Evolutionary conservation across 2,329 filamentous ascomycete genomes (phyloP).

Genomic region (Reticulascus tulasneorum): DNA sequence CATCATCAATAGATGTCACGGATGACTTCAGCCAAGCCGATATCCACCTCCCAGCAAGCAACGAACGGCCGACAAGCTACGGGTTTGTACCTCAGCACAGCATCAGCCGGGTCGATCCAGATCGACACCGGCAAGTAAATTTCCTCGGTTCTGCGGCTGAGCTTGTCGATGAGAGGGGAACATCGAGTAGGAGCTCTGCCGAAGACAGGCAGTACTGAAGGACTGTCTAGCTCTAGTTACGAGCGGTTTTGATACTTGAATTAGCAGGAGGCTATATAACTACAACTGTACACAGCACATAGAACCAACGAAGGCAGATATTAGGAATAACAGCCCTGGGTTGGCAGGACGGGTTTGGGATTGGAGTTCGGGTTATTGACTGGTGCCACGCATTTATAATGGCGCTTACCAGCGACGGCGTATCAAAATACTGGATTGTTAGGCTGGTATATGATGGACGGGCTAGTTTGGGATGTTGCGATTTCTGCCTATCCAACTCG

Average conservation of each 20-base stretch:
- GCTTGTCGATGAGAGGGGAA: slow-evolving; percentile 40
- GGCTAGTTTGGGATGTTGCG: too few species aligned
- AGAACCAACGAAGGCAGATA: slow-evolving; percentile 1
- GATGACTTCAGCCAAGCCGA: slow-evolving; percentile 42
- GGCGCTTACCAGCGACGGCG: slow-evolving; percentile 11
- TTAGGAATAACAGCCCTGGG: too few species aligned
- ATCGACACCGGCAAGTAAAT: slow-evolving; percentile 36
- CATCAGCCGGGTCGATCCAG: slow-evolving; percentile 51
- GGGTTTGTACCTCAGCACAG: slow-evolving; percentile 56
- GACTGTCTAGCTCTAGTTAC: not conserved
- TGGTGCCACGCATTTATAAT: too few species aligned
- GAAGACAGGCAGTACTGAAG: slow-evolving; percentile 5
- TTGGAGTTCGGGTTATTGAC: slow-evolving; percentile 7
- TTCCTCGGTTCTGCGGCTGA: slow-evolving; percentile 53
- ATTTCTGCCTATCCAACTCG: too few species aligned
- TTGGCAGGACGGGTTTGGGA: too few species aligned
- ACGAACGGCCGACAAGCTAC: slow-evolving; percentile 50
- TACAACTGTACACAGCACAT: slow-evolving; percentile 7
- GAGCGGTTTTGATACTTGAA: too few species aligned
- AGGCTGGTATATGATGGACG: slow-evolving; percentile 8
- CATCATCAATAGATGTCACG: slow-evolving; percentile 44
- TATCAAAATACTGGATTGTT: slow-evolving; percentile 9
- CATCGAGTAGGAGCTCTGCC: slow-evolving; percentile 7
- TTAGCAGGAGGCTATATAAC: not conserved
- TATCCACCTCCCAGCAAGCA: slow-evolving; percentile 26